phyloP scores from a whole-genome alignment of 164 flowering plant genomes.

The Brasenia schreberi region DNA sequence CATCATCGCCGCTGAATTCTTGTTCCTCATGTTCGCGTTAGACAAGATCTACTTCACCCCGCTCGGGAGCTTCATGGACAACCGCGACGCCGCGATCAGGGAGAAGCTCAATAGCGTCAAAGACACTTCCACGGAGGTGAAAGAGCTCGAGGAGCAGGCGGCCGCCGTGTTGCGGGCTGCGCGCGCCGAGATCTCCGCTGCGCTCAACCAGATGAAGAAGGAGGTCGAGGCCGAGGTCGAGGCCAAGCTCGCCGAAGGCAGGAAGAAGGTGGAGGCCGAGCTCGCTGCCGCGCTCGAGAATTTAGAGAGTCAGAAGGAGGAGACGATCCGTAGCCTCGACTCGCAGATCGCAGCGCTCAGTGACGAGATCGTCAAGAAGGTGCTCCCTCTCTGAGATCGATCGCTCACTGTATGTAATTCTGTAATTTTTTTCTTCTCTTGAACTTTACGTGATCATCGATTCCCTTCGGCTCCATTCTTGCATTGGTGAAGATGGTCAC shows the following conservation, averaged over 20 bases:
- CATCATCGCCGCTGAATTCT: conserved; percentile 52
- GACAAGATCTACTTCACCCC: conserved; percentile 89
- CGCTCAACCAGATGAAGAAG: conserved; percentile 86
- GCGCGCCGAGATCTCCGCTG: conserved; percentile 85
- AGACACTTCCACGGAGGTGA: conserved; percentile 82
- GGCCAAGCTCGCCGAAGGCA: conserved; percentile 53
- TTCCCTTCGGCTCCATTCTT: background rate
- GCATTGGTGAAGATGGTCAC: background rate
- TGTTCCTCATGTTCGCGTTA: conserved; percentile 70
- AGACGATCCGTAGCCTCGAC: conserved; percentile 66
- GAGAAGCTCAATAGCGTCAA: conserved; percentile 65
- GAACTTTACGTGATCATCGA: background rate
- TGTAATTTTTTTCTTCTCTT: background rate
- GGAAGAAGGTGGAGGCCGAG: conserved; percentile 79
- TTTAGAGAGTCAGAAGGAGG: conserved; percentile 77
- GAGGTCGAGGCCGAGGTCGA: conserved; percentile 76
- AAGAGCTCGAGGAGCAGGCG: conserved; percentile 88
- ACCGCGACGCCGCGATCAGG: conserved; percentile 61
- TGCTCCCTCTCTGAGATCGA: conserved; percentile 39
- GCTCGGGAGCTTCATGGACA: conserved; percentile 86
- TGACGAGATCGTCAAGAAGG: conserved; percentile 79
- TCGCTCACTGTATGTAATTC: background rate
- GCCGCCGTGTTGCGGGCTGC: conserved; percentile 82
- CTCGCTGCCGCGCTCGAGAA: conserved; percentile 61
- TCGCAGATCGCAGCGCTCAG: conserved; percentile 76